Base-by-base conservation (phyloP, 768 basidiomycete species). In the Hemileccinum impolitum region DNA sequence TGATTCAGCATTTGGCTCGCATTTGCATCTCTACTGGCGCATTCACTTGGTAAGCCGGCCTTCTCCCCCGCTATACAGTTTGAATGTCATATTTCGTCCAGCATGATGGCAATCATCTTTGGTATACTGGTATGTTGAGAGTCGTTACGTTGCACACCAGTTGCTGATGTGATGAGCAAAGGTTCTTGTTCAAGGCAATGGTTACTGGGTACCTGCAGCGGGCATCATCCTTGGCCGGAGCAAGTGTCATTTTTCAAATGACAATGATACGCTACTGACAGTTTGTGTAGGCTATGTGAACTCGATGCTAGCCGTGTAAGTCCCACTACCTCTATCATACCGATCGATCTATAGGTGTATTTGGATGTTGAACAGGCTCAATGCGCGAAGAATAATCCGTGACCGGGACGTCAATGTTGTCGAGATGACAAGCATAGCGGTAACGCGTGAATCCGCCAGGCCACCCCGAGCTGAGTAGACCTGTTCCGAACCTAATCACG, bases 271-370 rank as follows among this genome's bases (percentile, higher is more conserved):
- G 39, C 32, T 12, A 9, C 19, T 28, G 6, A 17, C 25, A 10
- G 1, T 6, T 43, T 21, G 15, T 38, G 12, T n/a, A 53, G 56
- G 51, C 4, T 57, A 57, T 11, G 48, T 57, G 42, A 56, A 56
- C 32, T 56, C 56, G 4, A 50, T 57, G 56, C 13, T 57, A 7
- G 54, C 50, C 3, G 50, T 53, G 54, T 53, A 31, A 37, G 55
- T 57, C 10, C 17, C 25, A 3, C 25, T 13, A 13, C 6, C n/a
- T 30, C 18, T 31, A 15, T 19, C 17, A 11, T 11, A n/a, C 37
- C 15, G 8, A 38, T 8, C 4, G 23, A 10, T 4, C 3, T 3
- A n/a, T 12, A n/a, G 5, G 1, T 28, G 13, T n/a, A 41, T 6
- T 14, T 18, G 15, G 18, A 43, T 35, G 30, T 36, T 21, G 17